Percentiles rank a stretch among this genome's conserved stretches.
phyloP scores from a whole-genome alignment of 208 protist species.

The Crithidia expoeki region DNA sequence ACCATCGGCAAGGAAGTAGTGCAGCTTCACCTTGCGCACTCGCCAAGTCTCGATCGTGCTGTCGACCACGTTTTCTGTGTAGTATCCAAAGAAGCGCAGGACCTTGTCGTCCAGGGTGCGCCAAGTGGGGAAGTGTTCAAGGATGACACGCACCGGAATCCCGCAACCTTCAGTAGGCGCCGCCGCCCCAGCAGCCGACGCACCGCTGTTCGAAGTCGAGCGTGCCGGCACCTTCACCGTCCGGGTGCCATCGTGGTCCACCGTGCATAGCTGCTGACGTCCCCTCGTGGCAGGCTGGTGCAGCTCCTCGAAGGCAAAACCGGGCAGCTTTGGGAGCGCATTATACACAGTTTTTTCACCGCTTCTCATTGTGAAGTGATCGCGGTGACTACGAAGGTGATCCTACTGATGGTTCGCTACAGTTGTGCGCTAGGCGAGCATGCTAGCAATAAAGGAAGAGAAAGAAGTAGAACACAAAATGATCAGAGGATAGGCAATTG shows the following conservation, averaged over 20 bases:
- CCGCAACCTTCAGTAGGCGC: conserved; percentile 49
- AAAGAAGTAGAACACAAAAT: too few relatives aligned
- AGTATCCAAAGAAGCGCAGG: conserved; percentile 96
- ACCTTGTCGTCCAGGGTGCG: conserved; percentile 94
- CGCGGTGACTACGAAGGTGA: neutral
- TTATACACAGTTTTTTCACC: conserved; percentile 80
- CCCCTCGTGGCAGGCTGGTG: conserved; percentile 52
- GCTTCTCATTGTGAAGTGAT: conserved; percentile 28
- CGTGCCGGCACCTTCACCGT: conserved; percentile 40
- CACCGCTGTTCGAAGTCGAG: neutral
- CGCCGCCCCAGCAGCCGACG: conserved; percentile 3
- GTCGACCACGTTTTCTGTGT: conserved; percentile 94
- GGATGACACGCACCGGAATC: conserved; percentile 68
- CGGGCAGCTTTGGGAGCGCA: conserved; percentile 85
- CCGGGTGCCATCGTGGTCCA: conserved; percentile 54
- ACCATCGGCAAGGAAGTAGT: conserved; percentile 95
- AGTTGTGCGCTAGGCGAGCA: neutral
- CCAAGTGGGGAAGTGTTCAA: conserved; percentile 84
- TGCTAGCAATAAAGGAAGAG: too few relatives aligned
- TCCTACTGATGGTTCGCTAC: neutral
- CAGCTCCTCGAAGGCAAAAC: conserved; percentile 80
- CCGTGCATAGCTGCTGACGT: conserved; percentile 53
- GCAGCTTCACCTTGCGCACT: conserved; percentile 92
- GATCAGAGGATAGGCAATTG: too few relatives aligned
- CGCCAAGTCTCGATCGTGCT: conserved; percentile 85